Percentiles rank a stretch among this genome's conserved stretches.
phyloP scores from a whole-genome alignment of 495 filamentous ascomycete species.

The Podospora anserina region DNA sequence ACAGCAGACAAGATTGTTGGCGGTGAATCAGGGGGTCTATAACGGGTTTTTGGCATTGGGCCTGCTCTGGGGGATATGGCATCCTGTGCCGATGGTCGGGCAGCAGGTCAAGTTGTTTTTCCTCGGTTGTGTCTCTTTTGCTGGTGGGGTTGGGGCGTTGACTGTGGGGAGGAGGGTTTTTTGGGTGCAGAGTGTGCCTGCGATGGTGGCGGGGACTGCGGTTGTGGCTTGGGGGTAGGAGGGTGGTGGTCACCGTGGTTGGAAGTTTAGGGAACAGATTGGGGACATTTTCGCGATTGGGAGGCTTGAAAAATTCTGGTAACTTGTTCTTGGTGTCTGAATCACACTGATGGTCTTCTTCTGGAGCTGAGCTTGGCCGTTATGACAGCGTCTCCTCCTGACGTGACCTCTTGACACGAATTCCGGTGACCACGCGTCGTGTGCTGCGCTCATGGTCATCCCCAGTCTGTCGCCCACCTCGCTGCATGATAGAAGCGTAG shows the following conservation, averaged over 20 bases:
- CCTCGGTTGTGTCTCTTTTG: slow-evolving; percentile 32
- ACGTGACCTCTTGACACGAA: no score
- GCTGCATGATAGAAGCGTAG: background rate
- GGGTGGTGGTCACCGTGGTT: background rate
- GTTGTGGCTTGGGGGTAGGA: background rate
- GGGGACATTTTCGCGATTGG: no score
- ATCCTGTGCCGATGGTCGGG: slow-evolving; percentile 29
- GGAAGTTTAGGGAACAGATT: no score
- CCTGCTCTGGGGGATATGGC: slow-evolving; percentile 29
- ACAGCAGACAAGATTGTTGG: slow-evolving; percentile 27
- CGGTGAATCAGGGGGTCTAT: slow-evolving; percentile 38
- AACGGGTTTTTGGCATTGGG: slow-evolving; percentile 39
- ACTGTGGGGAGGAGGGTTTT: slow-evolving; percentile 30
- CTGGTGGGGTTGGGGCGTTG: slow-evolving; percentile 30
- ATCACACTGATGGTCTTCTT: no score
- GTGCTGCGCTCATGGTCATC: background rate
- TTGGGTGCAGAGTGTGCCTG: slow-evolving; percentile 32
- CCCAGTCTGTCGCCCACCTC: background rate
- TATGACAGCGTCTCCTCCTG: no score
- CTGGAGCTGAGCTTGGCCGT: no score
- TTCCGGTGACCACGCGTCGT: no score
- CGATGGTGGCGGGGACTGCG: slow-evolving; percentile 3
- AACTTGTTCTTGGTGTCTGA: no score
- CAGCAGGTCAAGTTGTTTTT: slow-evolving; percentile 34
- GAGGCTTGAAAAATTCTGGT: no score